phyloP scores from a whole-genome alignment of 352 stramenopile species.

The Aphanomyces euteiches region DNA sequence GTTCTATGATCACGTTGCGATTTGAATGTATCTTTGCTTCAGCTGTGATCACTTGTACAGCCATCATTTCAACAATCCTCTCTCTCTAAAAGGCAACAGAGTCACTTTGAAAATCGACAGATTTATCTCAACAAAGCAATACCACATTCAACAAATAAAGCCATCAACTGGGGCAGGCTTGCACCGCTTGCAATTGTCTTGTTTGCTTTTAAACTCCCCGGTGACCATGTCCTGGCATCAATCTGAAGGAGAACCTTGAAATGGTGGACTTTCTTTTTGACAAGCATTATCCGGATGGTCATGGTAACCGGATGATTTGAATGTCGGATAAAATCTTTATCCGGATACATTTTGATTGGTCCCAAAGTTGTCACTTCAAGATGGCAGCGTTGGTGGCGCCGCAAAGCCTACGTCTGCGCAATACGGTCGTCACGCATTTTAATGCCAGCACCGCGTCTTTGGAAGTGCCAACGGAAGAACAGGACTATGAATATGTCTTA shows the following conservation, averaged over 20 bases:
- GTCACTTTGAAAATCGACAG: too few relatives aligned
- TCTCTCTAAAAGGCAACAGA: too few relatives aligned
- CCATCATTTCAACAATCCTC: too few relatives aligned
- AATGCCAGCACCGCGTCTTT: constrained; percentile 36
- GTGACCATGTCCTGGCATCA: background rate
- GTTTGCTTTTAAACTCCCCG: too few relatives aligned
- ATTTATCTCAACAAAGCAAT: too few relatives aligned
- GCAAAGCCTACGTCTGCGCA: background rate
- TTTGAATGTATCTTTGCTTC: too few relatives aligned
- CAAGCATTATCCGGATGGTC: background rate
- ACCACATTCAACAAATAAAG: too few relatives aligned
- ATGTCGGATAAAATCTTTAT: constrained; percentile 13
- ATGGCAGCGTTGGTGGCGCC: constrained; percentile 20
- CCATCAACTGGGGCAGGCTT: too few relatives aligned
- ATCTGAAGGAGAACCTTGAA: background rate
- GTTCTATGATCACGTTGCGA: too few relatives aligned
- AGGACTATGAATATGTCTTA: constrained; percentile 85
- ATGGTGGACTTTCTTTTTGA: background rate
- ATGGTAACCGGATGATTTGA: too few relatives aligned
- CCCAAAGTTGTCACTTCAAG: background rate
- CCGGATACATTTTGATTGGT: constrained; percentile 10
- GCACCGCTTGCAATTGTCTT: too few relatives aligned
- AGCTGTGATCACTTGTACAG: too few relatives aligned
- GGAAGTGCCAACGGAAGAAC: constrained; percentile 49
- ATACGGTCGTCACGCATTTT: constrained; percentile 67